Evolutionary conservation across 1,139 yeast species (phyloP).

Genomic region (Blastobotrys raffinosifermentans): DNA sequence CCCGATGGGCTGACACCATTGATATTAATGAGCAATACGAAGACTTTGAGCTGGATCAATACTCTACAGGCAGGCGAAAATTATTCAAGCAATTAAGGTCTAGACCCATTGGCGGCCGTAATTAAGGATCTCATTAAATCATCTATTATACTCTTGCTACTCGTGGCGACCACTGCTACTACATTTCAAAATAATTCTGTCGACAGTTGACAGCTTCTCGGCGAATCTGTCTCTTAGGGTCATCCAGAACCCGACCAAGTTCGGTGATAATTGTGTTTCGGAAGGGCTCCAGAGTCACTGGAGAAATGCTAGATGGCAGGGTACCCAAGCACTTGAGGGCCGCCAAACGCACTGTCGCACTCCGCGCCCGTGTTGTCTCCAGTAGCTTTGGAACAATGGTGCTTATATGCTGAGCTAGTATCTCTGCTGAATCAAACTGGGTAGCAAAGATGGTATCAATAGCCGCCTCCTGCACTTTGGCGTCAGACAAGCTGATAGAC

Average conservation of each 20-base stretch:
- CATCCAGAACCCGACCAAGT: constrained; percentile 57
- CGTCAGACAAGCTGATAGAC: constrained; percentile 48
- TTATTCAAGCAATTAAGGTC: no score
- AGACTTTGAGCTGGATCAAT: neutral
- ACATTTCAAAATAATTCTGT: constrained; percentile 61
- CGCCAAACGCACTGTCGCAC: constrained; percentile 42
- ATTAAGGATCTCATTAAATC: no score
- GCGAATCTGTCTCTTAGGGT: constrained; percentile 67
- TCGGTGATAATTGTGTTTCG: constrained; percentile 45
- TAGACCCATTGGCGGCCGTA: no score
- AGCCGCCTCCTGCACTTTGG: constrained; percentile 53
- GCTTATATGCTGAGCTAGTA: constrained; percentile 49
- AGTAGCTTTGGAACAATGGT: constrained; percentile 53
- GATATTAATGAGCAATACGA: constrained; percentile 23
- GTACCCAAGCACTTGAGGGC: constrained; percentile 52
- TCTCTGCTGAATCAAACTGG: constrained; percentile 46
- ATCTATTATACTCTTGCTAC: neutral
- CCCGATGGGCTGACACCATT: constrained; percentile 20
- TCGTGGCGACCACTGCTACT: constrained; percentile 13
- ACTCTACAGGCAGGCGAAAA: no score
- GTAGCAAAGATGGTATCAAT: constrained; percentile 43
- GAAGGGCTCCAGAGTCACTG: constrained; percentile 45
- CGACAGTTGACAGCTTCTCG: constrained; percentile 72
- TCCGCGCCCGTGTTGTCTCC: constrained; percentile 26
- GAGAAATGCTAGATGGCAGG: constrained; percentile 40